These are phyloP conservation scores for Argentina anserina DNA, from an alignment of 306 rosid genomes.

Conservation along the genomic window DNA sequence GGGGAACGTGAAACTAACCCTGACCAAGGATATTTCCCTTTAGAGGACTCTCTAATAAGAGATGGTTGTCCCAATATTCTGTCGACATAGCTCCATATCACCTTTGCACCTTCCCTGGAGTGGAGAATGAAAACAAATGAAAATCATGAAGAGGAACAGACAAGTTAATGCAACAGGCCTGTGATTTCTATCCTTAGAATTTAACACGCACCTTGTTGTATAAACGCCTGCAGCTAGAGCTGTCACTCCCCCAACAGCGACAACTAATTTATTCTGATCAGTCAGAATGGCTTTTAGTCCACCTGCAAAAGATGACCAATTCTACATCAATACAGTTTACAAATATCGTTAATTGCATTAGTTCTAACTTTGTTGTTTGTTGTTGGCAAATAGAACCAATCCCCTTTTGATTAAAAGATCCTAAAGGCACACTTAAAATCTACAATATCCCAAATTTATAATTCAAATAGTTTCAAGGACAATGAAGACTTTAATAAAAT, in stretches of 20 bases:
- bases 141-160: not conserved
- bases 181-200: conserved; percentile 1
- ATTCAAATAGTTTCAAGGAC: not conserved
- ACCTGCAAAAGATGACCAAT: conserved; percentile 51
- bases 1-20: conserved; percentile 61
- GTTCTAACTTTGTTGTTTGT: not conserved
- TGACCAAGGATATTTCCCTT: conserved; percentile 96
- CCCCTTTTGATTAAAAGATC: not conserved
- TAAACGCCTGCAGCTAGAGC: conserved; percentile 96
- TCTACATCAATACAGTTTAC: not conserved
- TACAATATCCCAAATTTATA: not conserved
- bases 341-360: not conserved
- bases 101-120: conserved; percentile 95
- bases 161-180: conserved; percentile 6
- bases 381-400: not conserved
- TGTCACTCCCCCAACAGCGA: conserved; percentile 94
- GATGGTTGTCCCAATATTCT: conserved; percentile 98
- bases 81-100: conserved; percentile 97
- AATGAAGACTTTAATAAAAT: not conserved
- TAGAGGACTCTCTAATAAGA: conserved; percentile 87
- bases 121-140: conserved; percentile 15
- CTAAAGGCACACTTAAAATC: not conserved
- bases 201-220: conserved; percentile 70
- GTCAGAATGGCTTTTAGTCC: conserved; percentile 89
- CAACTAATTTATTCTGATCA: conserved; percentile 95